Percentiles rank a stretch among this genome's conserved stretches.
These are phyloP conservation scores for Anthracocystis setariae DNA, from an alignment of 1,284 basidiomycete species.

Conservation along the genomic window DNA sequence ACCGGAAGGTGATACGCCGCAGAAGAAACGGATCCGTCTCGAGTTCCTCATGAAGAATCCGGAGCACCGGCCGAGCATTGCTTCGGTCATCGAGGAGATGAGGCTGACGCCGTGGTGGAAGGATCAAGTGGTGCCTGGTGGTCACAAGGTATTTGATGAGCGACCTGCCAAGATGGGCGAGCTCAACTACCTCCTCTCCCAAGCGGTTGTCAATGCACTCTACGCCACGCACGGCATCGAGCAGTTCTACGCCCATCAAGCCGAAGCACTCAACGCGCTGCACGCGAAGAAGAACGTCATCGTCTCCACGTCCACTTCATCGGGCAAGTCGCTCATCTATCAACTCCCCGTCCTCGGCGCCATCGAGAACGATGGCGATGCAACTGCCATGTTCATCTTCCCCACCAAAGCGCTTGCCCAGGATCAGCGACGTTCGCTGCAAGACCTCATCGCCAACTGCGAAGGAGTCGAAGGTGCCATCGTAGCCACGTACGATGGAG, in stretches of 20 bases:
- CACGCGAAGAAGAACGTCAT: conserved; percentile 78
- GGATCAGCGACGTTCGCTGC: conserved; percentile 75
- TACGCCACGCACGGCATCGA: conserved; percentile 75
- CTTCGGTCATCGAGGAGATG: conserved; percentile 57
- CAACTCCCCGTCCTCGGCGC: conserved; percentile 77
- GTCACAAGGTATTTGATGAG: conserved; percentile 56
- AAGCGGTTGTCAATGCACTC: conserved; percentile 74
- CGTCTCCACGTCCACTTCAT: conserved; percentile 88
- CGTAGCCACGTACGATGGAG: conserved; percentile 87
- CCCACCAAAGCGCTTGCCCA: conserved; percentile 94
- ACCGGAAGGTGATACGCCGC: conserved; percentile 49
- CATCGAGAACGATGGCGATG: conserved; percentile 74
- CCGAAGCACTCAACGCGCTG: conserved; percentile 78
- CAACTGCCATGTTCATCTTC: conserved; percentile 86
- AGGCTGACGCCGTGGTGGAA: conserved; percentile 60
- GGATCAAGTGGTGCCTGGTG: conserved; percentile 66
- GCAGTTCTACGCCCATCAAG: conserved; percentile 81
- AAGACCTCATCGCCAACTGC: conserved; percentile 73
- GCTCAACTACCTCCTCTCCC: conserved; percentile 51
- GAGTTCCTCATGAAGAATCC: conserved; percentile 58
- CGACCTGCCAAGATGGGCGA: conserved; percentile 45
- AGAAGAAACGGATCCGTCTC: conserved; percentile 59
- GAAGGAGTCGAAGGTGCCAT: conserved; percentile 74
- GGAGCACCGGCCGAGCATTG: conserved; percentile 52
- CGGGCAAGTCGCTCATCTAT: conserved; percentile 88